Evolutionary conservation across 1,284 basidiomycete species (phyloP).

Genomic region (Papiliotrema flavescens): DNA sequence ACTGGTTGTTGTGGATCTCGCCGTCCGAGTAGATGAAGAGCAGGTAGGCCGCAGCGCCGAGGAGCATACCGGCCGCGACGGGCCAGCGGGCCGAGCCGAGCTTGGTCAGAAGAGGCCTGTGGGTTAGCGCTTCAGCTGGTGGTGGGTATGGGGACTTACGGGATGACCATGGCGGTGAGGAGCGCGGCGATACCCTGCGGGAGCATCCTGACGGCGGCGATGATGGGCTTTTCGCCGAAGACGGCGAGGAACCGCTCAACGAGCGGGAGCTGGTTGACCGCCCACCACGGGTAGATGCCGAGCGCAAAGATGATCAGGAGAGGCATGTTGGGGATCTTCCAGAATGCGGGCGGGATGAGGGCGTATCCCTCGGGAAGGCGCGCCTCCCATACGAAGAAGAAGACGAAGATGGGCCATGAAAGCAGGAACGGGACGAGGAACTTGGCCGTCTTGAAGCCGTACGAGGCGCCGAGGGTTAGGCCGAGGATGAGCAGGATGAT

Average conservation of each 20-base stretch:
- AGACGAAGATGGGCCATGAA: slow-evolving; percentile 31
- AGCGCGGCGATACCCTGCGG: slow-evolving; percentile 25
- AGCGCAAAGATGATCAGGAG: slow-evolving; percentile 35
- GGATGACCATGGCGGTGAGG: slow-evolving; percentile 15
- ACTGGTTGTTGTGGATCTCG: slow-evolving; percentile 22
- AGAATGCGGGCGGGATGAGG: slow-evolving; percentile 35
- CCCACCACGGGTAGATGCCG: slow-evolving; percentile 41
- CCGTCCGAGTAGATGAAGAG: slow-evolving; percentile 25
- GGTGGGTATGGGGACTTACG: slow-evolving; percentile 6
- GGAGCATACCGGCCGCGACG: slow-evolving; percentile 20
- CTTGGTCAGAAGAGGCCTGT: slow-evolving; percentile 4
- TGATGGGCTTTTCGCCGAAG: slow-evolving; percentile 19
- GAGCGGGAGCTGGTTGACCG: slow-evolving; percentile 13
- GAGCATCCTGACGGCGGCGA: slow-evolving; percentile 29
- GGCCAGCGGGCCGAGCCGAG: slow-evolving; percentile 19
- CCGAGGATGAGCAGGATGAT: slow-evolving; percentile 44
- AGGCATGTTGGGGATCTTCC: slow-evolving; percentile 43
- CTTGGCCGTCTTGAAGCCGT: slow-evolving; percentile 37
- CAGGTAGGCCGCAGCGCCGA: slow-evolving; percentile 23
- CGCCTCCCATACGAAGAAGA: slow-evolving; percentile 38
- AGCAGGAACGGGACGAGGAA: slow-evolving; percentile 47
- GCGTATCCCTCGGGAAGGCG: slow-evolving; percentile 32
- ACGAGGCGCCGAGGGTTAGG: slow-evolving; percentile 40
- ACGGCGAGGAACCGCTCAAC: slow-evolving; percentile 22
- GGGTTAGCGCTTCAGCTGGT: neutral